Percentiles rank a stretch among this genome's conserved stretches.
These are phyloP conservation scores for Arabidopsis thaliana DNA, from an alignment of 345 rosid genomes.

Conservation along the genomic window DNA sequence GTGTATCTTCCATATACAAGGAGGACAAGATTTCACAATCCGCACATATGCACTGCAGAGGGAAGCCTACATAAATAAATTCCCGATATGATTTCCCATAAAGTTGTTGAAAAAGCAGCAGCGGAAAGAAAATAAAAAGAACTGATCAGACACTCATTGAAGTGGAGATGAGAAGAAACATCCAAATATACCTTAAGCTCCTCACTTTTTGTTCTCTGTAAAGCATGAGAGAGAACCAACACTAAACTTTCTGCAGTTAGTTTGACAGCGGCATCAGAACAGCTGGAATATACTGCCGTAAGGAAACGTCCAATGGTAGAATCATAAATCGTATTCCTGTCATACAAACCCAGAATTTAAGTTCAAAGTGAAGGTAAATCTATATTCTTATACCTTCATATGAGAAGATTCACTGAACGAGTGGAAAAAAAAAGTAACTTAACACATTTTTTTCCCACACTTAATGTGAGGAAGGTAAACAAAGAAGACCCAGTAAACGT, in stretches of 20 bases:
- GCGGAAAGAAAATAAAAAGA: neutral
- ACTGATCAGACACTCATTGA: constrained; percentile 27
- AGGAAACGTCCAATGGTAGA: constrained; percentile 83
- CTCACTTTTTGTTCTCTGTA: constrained; percentile 74
- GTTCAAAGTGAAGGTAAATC: constrained; percentile 30
- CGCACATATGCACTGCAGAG: constrained; percentile 71
- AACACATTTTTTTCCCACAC: neutral
- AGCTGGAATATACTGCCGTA: constrained; percentile 57
- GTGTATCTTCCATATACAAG: constrained; percentile 81
- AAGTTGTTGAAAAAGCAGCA: constrained; percentile 17
- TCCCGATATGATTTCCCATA: constrained; percentile 22
- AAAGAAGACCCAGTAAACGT: neutral
- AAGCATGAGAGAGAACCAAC: constrained; percentile 57
- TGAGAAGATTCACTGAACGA: constrained; percentile 9
- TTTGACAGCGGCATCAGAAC: constrained; percentile 74
- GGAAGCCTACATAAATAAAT: constrained; percentile 62
- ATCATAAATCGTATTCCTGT: constrained; percentile 75
- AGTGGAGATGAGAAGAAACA: constrained; percentile 27
- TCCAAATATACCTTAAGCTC: constrained; percentile 75
- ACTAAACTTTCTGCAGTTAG: constrained; percentile 72
- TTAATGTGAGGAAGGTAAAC: constrained; percentile 13
- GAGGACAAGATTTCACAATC: constrained; percentile 79
- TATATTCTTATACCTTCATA: constrained; percentile 15
- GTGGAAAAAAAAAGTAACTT: constrained; percentile 17
- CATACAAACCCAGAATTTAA: constrained; percentile 38